These are phyloP conservation scores for Aureobasidium pullulans DNA, from an alignment of 2,329 filamentous ascomycete genomes.

Conservation along the genomic window DNA sequence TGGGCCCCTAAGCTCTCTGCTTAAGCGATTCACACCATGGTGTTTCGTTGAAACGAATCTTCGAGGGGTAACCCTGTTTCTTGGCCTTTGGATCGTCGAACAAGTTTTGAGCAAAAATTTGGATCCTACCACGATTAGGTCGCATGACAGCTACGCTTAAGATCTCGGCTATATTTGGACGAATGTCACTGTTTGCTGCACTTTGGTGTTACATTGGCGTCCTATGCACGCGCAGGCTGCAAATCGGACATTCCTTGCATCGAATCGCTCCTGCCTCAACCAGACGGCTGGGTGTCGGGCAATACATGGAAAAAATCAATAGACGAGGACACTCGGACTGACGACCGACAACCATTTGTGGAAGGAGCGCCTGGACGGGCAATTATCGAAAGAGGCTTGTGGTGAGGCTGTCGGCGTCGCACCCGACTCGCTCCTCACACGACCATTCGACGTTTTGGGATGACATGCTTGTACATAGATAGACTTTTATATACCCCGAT, in stretches of 20 bases:
- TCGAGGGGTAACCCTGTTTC: not conserved
- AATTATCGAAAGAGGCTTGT: conserved; percentile 4
- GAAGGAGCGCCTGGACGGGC: not conserved
- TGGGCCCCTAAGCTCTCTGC: conserved; percentile 4
- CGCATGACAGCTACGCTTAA: not conserved
- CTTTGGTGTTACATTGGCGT: not conserved
- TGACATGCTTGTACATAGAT: not conserved
- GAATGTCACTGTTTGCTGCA: not conserved
- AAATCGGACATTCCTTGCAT: conserved; percentile 7
- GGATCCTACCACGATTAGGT: not conserved
- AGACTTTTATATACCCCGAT: not conserved
- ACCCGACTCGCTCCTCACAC: not conserved
- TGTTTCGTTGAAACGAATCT: not conserved
- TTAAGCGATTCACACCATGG: not conserved
- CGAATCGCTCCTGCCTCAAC: not conserved
- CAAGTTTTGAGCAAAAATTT: not conserved
- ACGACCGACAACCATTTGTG: not conserved
- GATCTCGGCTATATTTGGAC: not conserved
- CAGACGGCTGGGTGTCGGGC: not conserved
- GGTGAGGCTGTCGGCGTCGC: not conserved
- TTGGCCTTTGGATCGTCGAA: too few species aligned
- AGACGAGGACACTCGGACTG: not conserved
- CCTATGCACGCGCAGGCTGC: not conserved
- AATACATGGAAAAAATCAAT: not conserved
- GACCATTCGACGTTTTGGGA: not conserved